A percentile compares a stretch with the other conserved stretches of the same genome.
Evolutionary conservation across 345 rosid species (phyloP).

Genomic region (Syzygium jambos): DNA sequence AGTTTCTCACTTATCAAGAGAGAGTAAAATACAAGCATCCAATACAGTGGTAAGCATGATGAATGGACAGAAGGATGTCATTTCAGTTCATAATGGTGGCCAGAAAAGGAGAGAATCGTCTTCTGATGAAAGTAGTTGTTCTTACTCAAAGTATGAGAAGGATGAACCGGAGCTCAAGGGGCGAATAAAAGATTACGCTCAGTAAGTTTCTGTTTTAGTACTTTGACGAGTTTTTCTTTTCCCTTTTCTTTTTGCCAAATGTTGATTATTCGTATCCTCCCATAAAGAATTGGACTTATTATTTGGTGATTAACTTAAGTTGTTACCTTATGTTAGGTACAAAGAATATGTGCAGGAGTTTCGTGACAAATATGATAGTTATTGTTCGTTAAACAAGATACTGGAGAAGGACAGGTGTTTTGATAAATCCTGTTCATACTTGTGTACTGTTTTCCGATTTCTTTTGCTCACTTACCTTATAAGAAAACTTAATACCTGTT

Average conservation of each 20-base stretch:
- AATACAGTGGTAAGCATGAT: constrained; percentile 14
- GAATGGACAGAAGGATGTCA: constrained; percentile 40
- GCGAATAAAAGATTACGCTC: constrained; percentile 58
- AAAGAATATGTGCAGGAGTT: constrained; percentile 72
- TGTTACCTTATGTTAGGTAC: constrained; percentile 38
- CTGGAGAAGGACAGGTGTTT: constrained; percentile 72
- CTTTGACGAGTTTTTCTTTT: not conserved
- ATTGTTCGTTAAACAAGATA: constrained; percentile 61
- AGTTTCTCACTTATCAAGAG: constrained; percentile 33
- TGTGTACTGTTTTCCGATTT: not conserved
- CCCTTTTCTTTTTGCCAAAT: not conserved
- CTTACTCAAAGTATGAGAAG: constrained; percentile 73
- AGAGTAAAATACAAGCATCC: constrained; percentile 35
- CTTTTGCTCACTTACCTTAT: not conserved
- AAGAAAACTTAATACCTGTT: not conserved
- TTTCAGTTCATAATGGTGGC: constrained; percentile 26
- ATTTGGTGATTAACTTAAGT: not conserved
- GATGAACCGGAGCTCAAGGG: constrained; percentile 75
- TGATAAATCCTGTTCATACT: not conserved
- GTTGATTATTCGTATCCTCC: not conserved
- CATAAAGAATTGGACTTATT: not conserved
- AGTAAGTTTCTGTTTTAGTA: constrained; percentile 43
- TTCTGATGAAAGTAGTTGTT: constrained; percentile 50
- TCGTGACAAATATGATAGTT: constrained; percentile 65
- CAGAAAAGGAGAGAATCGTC: constrained; percentile 41